Conservation (phyloP, 176 grass and related monocot genomes). For the Ananas comosus region DNA sequence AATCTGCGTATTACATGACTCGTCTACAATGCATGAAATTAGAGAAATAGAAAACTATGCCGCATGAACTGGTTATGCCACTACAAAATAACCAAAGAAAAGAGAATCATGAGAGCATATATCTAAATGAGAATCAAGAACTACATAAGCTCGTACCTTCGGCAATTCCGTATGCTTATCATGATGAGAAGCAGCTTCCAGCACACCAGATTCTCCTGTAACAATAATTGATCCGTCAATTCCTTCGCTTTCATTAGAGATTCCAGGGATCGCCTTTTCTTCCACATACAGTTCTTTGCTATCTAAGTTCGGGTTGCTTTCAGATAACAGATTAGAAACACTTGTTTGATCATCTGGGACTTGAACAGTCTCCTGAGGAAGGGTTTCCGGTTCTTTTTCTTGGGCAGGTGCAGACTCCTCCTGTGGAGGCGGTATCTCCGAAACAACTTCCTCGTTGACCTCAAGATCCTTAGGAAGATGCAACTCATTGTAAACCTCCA, state of each 20-base stretch:
- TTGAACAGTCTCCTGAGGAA: conserved; percentile 16
- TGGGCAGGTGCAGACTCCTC: conserved; percentile 6
- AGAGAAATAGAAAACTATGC: too few relatives aligned
- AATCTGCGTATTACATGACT: too few relatives aligned
- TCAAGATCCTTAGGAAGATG: conserved; percentile 22
- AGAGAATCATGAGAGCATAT: background rate
- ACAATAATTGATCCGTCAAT: conserved; percentile 1
- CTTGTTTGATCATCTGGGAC: conserved; percentile 27
- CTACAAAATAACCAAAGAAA: background rate
- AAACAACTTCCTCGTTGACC: background rate
- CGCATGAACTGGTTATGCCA: background rate
- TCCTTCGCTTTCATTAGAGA: conserved; percentile 29
- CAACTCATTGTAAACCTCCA: conserved; percentile 28
- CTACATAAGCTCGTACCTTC: conserved; percentile 32
- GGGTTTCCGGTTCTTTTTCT: conserved; percentile 35
- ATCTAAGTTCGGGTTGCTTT: conserved; percentile 29
- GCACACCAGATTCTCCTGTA: conserved; percentile 26
- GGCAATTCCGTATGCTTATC: conserved; percentile 19
- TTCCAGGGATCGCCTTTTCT: conserved; percentile 26
- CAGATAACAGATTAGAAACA: conserved; percentile 22
- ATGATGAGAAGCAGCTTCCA: conserved; percentile 22
- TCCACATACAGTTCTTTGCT: conserved; percentile 21
- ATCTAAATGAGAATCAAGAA: background rate
- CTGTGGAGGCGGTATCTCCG: background rate
- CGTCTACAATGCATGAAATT: too few relatives aligned